Percentiles rank a stretch among this genome's conserved stretches.
Conservation (phyloP, 257 asterid genomes). For the Scutellaria galericulata region DNA sequence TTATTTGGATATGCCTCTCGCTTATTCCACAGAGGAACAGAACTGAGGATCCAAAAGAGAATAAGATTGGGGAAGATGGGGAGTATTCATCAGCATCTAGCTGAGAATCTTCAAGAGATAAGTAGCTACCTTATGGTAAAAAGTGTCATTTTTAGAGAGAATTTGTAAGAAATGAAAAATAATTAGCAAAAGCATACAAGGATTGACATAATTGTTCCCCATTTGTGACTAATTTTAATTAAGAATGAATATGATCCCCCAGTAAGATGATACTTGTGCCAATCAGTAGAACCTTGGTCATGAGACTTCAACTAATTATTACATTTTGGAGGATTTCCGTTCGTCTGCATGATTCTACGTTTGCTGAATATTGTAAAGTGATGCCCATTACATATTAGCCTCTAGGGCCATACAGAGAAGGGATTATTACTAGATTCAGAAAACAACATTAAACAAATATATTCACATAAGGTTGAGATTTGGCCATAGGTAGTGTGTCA, state of each 20-base stretch:
- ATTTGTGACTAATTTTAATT: neutral
- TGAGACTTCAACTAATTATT: conserved; percentile 6
- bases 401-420: neutral
- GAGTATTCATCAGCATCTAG: conserved; percentile 15
- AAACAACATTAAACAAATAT: conserved; percentile 3
- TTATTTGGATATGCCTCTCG: neutral
- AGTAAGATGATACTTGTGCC: conserved; percentile 17
- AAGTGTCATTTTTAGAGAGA: neutral
- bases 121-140: neutral
- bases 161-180: neutral
- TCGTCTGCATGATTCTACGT: neutral
- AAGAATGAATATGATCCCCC: neutral
- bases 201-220: too few relatives aligned
- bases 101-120: neutral
- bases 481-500: neutral
- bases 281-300: neutral
- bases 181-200: neutral
- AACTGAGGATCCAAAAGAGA: neutral
- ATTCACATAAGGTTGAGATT: neutral
- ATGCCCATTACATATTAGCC: neutral
- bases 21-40: conserved; percentile 2
- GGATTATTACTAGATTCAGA: neutral
- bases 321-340: neutral
- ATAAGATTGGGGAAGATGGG: neutral
- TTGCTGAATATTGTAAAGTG: conserved; percentile 7